A percentile compares a stretch with the other conserved stretches of the same genome.
Evolutionary conservation across 2,329 filamentous ascomycete species (phyloP).

Genomic region (Pestalotiopsis sp.): DNA sequence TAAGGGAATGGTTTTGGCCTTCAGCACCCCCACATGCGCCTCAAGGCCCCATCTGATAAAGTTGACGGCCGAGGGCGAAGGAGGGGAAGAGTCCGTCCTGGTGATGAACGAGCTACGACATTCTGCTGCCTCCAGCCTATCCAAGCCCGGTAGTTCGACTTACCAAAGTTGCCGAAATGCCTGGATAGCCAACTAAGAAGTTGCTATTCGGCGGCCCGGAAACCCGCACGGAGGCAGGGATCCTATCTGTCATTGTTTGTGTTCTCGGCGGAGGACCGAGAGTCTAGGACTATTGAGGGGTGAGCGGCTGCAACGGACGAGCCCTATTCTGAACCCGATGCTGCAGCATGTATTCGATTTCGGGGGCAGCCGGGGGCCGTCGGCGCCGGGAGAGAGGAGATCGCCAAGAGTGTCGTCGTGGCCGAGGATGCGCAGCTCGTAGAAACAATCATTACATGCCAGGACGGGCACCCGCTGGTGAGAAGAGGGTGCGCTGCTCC

Average conservation of each 20-base stretch:
- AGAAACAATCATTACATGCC: constrained; percentile 4
- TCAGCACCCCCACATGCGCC: constrained; percentile 15
- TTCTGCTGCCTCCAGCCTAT: constrained; percentile 8
- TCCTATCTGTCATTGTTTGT: constrained; percentile 43
- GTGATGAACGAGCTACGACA: constrained; percentile 6
- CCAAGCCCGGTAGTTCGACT: constrained; percentile 39
- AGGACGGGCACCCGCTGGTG: not conserved
- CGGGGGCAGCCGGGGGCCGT: constrained; percentile 1
- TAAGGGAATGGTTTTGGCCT: constrained; percentile 3
- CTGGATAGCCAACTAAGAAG: constrained; percentile 95
- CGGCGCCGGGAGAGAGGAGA: constrained; percentile 2
- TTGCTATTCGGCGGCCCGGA: constrained; percentile 96
- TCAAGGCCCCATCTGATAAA: constrained; percentile 5
- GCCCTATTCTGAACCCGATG: constrained; percentile 1
- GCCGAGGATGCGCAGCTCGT: constrained; percentile 3
- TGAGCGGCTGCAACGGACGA: constrained; percentile 17
- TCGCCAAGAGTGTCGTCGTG: not conserved
- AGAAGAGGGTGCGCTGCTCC: not conserved
- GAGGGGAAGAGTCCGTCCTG: not conserved
- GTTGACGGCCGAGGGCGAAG: constrained; percentile 14
- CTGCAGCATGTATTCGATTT: constrained; percentile 14
- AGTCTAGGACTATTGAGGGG: constrained; percentile 20
- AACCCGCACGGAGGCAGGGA: constrained; percentile 89
- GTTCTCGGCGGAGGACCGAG: constrained; percentile 16
- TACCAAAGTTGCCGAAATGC: constrained; percentile 96